phyloP scores from a whole-genome alignment of 73 alveolate species.

The Paramecium biaurelia region DNA sequence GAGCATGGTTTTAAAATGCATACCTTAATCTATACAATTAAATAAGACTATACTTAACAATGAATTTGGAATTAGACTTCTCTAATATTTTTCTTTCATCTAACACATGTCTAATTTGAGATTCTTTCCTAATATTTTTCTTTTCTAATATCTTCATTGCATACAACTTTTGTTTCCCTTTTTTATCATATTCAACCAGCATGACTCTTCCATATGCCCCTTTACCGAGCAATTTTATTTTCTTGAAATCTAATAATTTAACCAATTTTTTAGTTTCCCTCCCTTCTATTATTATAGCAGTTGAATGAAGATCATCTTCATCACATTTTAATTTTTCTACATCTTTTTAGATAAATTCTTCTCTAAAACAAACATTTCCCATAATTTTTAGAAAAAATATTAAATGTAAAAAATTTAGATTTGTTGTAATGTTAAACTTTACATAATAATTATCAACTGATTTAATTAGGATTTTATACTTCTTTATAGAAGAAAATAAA shows the following conservation, averaged over 20 bases:
- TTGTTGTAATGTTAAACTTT: background rate
- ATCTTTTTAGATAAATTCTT: background rate
- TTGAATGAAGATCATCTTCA: background rate
- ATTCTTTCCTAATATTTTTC: constrained; percentile 54
- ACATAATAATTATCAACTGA: background rate
- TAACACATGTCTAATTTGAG: constrained; percentile 45
- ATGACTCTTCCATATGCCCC: constrained; percentile 89
- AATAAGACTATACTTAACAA: constrained; percentile 69
- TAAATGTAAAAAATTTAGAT: background rate
- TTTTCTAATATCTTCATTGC: constrained; percentile 93
- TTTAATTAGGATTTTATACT: background rate
- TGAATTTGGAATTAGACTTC: constrained; percentile 79
- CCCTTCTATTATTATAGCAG: background rate
- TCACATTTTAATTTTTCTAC: background rate
- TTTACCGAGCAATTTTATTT: constrained; percentile 74
- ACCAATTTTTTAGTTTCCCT: background rate
- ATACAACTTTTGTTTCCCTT: constrained; percentile 67
- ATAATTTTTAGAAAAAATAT: background rate
- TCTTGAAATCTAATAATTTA: background rate
- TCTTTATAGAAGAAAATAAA: constrained; percentile 13
- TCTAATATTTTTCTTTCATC: constrained; percentile 83
- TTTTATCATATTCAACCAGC: constrained; percentile 75
- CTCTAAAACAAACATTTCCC: background rate
- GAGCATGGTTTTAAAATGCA: constrained; percentile 88
- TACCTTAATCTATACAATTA: constrained; percentile 62